Percentiles rank a stretch among this genome's conserved stretches.
These are phyloP conservation scores for Eucalyptus albens DNA, from an alignment of 345 rosid species.

Conservation along the genomic window DNA sequence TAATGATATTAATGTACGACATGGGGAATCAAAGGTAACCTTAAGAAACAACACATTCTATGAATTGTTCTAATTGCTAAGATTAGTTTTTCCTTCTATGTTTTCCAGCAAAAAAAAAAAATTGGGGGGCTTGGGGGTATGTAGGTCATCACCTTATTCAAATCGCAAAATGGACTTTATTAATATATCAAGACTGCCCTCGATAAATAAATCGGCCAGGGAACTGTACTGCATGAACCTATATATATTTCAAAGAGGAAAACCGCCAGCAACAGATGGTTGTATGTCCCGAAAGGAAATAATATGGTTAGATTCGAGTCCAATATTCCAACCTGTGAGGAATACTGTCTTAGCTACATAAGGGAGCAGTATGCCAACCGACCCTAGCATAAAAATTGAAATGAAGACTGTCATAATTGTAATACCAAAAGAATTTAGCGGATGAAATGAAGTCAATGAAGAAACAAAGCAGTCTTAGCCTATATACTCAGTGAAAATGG, in stretches of 20 bases:
- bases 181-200: not conserved
- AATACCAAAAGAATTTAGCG: not conserved
- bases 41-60: no score
- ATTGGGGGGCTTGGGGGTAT: no score
- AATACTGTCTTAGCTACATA: slow-evolving; percentile 50
- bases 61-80: no score
- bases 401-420: slow-evolving; percentile 2
- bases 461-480: not conserved
- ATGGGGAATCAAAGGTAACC: not conserved
- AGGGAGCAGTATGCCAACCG: slow-evolving; percentile 63
- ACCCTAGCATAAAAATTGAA: slow-evolving; percentile 29
- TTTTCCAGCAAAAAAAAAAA: no score
- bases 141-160: no score
- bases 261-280: not conserved
- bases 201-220: not conserved
- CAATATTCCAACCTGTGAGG: slow-evolving; percentile 40
- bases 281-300: not conserved
- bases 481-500: not conserved
- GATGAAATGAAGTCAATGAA: not conserved
- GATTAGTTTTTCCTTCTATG: no score
- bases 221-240: not conserved
- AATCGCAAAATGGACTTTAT: no score
- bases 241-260: not conserved
- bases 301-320: not conserved
- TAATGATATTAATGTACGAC: not conserved